A percentile compares a stretch with the other conserved stretches of the same genome.
Evolutionary conservation across 2,329 filamentous ascomycete genomes (phyloP).

Genomic region (Daldinia eschscholtzii): DNA sequence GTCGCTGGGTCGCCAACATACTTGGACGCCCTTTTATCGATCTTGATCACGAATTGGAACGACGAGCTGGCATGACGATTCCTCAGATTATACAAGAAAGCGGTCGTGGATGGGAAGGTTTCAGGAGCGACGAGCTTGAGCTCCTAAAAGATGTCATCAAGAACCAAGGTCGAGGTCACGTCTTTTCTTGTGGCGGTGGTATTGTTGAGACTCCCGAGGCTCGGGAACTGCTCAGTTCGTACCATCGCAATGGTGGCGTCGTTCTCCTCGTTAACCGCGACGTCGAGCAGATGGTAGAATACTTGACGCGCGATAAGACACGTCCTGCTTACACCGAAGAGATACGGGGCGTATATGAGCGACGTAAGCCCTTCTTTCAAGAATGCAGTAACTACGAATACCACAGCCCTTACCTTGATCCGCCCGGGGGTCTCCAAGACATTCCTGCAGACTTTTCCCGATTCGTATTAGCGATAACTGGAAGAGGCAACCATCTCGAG

Average conservation of each 20-base stretch:
- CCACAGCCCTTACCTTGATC: constrained; percentile 77
- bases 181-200: constrained; percentile 95
- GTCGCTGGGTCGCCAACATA: constrained; percentile 83
- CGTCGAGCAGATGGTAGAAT: constrained; percentile 88
- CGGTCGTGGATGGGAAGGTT: constrained; percentile 84
- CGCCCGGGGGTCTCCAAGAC: constrained; percentile 56
- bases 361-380: constrained; percentile 89
- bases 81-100: constrained; percentile 82
- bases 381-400: constrained; percentile 96
- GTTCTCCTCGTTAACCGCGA: constrained; percentile 91
- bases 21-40: constrained; percentile 85
- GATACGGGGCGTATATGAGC: constrained; percentile 89
- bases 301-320: constrained; percentile 88
- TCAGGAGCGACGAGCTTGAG: constrained; percentile 82
- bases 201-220: constrained; percentile 89
- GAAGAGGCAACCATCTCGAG: constrained; percentile 67
- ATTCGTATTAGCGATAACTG: constrained; percentile 78
- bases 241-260: constrained; percentile 80
- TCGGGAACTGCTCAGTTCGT: constrained; percentile 78
- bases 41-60: constrained; percentile 88
- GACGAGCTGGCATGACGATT: constrained; percentile 78
- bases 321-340: constrained; percentile 93
- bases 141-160: constrained; percentile 80
- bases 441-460: constrained; percentile 77
- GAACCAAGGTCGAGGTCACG: constrained; percentile 78